Evolutionary conservation across 306 rosid genomes (phyloP).

Genomic region (Erythrophleum fordii): DNA sequence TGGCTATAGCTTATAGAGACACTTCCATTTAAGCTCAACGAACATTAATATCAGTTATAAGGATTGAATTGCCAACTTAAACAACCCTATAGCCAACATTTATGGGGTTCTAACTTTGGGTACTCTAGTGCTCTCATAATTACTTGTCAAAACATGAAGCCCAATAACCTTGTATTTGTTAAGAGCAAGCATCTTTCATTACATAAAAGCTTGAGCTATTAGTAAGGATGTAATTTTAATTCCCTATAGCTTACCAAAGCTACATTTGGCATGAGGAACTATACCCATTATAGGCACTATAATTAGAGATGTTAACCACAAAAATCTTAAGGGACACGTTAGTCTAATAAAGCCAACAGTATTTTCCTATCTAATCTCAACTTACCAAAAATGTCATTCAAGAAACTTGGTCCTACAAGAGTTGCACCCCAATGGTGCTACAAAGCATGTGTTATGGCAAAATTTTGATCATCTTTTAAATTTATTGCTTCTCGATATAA

Average conservation of each 20-base stretch:
- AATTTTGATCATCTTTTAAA: conserved; percentile 31
- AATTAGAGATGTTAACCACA: too few relatives aligned
- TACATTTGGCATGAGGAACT: too few relatives aligned
- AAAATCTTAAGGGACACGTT: too few relatives aligned
- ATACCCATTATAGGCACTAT: too few relatives aligned
- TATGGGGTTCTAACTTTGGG: background rate
- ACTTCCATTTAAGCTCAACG: too few relatives aligned
- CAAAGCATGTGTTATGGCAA: conserved; percentile 22
- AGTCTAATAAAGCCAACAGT: too few relatives aligned
- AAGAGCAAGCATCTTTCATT: too few relatives aligned
- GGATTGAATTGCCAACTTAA: conserved; percentile 24
- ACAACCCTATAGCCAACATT: conserved; percentile 10
- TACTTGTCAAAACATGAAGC: background rate
- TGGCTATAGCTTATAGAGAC: background rate
- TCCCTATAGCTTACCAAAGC: too few relatives aligned
- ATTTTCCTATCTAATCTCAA: background rate
- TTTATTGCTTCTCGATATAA: background rate
- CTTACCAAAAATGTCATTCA: background rate
- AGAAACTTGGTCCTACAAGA: conserved; percentile 32
- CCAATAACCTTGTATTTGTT: background rate
- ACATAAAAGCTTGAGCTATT: too few relatives aligned
- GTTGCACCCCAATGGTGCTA: background rate
- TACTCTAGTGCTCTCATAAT: conserved; percentile 8
- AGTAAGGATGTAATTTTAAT: too few relatives aligned
- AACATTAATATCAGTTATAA: too few relatives aligned